Conservation (phyloP, 1,284 basidiomycete species). For the Neolentinus lepideus region DNA sequence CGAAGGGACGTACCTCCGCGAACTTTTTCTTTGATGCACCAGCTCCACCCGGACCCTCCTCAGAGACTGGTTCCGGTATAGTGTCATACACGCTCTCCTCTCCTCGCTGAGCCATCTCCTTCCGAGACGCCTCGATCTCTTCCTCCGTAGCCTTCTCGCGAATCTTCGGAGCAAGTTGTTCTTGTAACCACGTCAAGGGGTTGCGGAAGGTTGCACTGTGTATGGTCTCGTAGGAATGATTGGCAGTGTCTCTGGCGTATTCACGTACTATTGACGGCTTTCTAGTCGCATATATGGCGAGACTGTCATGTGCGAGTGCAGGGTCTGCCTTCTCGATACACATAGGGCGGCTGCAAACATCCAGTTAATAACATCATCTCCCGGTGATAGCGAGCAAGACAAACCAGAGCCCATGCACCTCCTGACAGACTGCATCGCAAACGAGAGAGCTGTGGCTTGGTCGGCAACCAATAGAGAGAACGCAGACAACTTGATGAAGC, state of each 20-base stretch:
- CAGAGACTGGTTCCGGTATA: conserved; percentile 13
- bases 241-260: conserved; percentile 23
- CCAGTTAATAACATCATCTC: conserved; percentile 8
- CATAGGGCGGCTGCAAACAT: not conserved
- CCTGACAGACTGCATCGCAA: conserved; percentile 27
- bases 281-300: not conserved
- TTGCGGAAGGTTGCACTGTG: conserved; percentile 27
- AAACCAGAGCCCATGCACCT: conserved; percentile 19
- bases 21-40: conserved; percentile 19
- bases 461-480: conserved; percentile 6
- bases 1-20: conserved; percentile 20
- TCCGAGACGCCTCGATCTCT: conserved; percentile 45
- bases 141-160: conserved; percentile 37
- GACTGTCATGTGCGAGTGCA: not conserved
- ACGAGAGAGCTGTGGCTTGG: conserved; percentile 5
- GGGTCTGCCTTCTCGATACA: not conserved
- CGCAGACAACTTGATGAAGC: not conserved
- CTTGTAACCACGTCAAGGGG: conserved; percentile 58
- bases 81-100: conserved; percentile 52
- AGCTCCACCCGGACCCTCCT: conserved; percentile 13
- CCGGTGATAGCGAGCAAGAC: too few relatives aligned
- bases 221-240: conserved; percentile 16
- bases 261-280: not conserved
- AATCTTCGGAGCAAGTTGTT: conserved; percentile 44
- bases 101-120: conserved; percentile 44